phyloP scores from a whole-genome alignment of 768 basidiomycete species.

The Hebeloma cylindrosporum region DNA sequence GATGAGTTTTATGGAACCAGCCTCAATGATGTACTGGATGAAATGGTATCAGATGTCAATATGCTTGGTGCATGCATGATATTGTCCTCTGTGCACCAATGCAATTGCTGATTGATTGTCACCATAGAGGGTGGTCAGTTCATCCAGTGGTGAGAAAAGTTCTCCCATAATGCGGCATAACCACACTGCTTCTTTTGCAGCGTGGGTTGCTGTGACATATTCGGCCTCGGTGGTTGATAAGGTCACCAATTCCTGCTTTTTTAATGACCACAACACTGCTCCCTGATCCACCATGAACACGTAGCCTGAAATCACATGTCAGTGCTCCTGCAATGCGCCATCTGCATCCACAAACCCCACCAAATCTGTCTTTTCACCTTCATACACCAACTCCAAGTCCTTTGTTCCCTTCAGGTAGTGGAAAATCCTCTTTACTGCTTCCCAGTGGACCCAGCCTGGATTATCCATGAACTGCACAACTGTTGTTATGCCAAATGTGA shows the following conservation, averaged over 20 bases:
- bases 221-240: constrained; percentile 45
- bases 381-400: constrained; percentile 5
- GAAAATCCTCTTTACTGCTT: constrained; percentile 38
- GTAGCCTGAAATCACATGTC: constrained; percentile 20
- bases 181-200: constrained; percentile 27
- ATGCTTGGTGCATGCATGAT: constrained; percentile 24
- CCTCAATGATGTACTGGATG: constrained; percentile 4
- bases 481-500: constrained; percentile 33
- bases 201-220: constrained; percentile 30
- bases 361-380: constrained; percentile 6
- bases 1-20: constrained; percentile 4
- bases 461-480: constrained; percentile 34
- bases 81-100: constrained; percentile 19
- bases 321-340: constrained; percentile 11
- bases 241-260: constrained; percentile 24
- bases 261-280: constrained; percentile 39
- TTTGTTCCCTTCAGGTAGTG: constrained; percentile 36
- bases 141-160: constrained; percentile 7
- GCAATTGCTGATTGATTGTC: constrained; percentile 23
- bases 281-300: constrained; percentile 33
- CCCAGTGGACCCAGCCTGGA: constrained; percentile 35
- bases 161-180: constrained; percentile 17
- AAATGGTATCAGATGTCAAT: constrained; percentile 17
- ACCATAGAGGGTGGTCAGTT: constrained; percentile 7
- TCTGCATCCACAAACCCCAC: constrained; percentile 19